A percentile compares a stretch with the other conserved stretches of the same genome.
Evolutionary conservation across 352 stramenopile genomes (phyloP).

Genomic region (Phytophthora ohioensis): DNA sequence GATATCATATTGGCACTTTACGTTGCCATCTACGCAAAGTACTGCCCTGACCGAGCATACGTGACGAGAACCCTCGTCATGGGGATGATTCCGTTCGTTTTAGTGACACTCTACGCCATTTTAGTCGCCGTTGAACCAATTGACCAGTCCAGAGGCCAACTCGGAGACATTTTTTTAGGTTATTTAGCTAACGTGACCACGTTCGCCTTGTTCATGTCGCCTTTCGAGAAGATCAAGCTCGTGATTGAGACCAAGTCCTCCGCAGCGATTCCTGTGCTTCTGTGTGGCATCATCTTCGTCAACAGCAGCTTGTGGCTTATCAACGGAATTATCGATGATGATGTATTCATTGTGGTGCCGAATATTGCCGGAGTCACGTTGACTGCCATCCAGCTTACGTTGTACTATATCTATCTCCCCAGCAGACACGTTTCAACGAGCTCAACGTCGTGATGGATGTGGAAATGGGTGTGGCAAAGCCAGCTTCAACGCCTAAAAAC

Average conservation of each 20-base stretch:
- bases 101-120: constrained; percentile 33
- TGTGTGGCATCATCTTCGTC: constrained; percentile 50
- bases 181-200: constrained; percentile 35
- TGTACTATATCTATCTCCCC: constrained; percentile 57
- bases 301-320: constrained; percentile 68
- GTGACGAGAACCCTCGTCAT: constrained; percentile 15
- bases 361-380: constrained; percentile 47
- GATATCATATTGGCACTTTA: constrained; percentile 31
- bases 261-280: constrained; percentile 58
- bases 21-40: constrained; percentile 34
- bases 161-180: constrained; percentile 24
- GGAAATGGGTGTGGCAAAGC: constrained; percentile 1
- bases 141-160: constrained; percentile 31
- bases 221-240: constrained; percentile 40
- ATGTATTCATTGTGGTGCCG: constrained; percentile 58
- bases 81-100: constrained; percentile 8
- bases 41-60: constrained; percentile 29
- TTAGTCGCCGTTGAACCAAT: constrained; percentile 26
- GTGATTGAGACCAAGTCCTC: constrained; percentile 38
- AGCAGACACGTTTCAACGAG: constrained; percentile 4
- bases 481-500: constrained; percentile 3
- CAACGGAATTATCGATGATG: constrained; percentile 54
- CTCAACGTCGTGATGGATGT: constrained; percentile 9
- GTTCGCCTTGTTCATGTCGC: constrained; percentile 40
- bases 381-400: constrained; percentile 46